These are phyloP conservation scores for Aschersonia sp. DNA, from an alignment of 2,329 filamentous ascomycete genomes.

Conservation along the genomic window DNA sequence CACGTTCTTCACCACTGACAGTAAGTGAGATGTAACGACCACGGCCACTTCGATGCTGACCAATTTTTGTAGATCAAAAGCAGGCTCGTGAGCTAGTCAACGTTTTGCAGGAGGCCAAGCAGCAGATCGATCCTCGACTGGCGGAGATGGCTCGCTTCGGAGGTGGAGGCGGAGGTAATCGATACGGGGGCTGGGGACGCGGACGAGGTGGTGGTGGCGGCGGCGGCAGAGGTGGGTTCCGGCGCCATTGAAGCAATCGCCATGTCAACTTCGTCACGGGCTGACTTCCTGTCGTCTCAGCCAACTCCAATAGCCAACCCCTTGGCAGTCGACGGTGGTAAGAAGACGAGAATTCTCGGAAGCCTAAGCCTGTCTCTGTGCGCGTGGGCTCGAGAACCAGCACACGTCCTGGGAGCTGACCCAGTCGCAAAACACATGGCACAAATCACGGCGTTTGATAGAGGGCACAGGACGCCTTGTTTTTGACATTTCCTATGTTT, in stretches of 20 bases:
- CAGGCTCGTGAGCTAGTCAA: constrained; percentile 92
- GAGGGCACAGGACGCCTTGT: constrained; percentile 9
- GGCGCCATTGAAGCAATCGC: constrained; percentile 16
- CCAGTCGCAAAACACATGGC: constrained; percentile 5
- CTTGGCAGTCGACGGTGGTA: constrained; percentile 38
- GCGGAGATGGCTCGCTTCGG: constrained; percentile 91
- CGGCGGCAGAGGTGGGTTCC: constrained; percentile 31
- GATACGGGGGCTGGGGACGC: constrained; percentile 58
- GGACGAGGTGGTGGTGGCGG: constrained; percentile 30
- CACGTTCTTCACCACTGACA: constrained; percentile 98
- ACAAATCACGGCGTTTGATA: constrained; percentile 16
- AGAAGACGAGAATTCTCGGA: constrained; percentile 7
- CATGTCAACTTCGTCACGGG: constrained; percentile 15
- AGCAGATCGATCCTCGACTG: constrained; percentile 91
- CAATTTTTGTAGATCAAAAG: constrained; percentile 53
- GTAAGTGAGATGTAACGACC: constrained; percentile 41
- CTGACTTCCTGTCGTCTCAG: constrained; percentile 19
- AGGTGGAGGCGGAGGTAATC: constrained; percentile 63
- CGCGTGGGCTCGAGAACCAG: neutral
- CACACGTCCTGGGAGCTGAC: neutral
- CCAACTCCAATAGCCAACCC: constrained; percentile 35
- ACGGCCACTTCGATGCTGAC: neutral
- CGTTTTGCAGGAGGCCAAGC: constrained; percentile 91
- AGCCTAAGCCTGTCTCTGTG: neutral
- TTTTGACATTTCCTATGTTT: neutral